Evolutionary conservation across 768 basidiomycete genomes (phyloP), one percentile per base, ranked within the genome.

Genomic region (Trametes gibbosa): DNA sequence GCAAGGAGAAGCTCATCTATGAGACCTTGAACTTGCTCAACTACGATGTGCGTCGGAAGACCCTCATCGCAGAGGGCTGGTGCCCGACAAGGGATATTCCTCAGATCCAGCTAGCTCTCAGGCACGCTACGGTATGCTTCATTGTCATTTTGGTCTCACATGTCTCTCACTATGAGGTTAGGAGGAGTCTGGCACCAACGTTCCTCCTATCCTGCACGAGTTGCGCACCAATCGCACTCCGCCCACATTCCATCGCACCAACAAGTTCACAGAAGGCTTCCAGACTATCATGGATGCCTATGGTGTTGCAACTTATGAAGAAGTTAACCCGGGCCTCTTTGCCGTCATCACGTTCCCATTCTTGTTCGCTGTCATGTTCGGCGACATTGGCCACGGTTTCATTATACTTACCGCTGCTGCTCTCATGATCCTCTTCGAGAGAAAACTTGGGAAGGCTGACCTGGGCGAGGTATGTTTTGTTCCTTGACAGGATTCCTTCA

Each of bases 301-400:
- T 69, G 97, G 96, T 68, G 86, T 92, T 51, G 91, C 94, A 14
- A 86, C 84, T 1, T 98, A 99, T 71, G 92, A 98, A 71, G 97
- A 99, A 74, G 86, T 95, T 71, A 98, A 98, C 71, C 96, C 97
- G 19, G 97, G 95, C 53, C 75, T 98, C 27, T 96, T 96, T 73
- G 93, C 92, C 0, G 78, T 92, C 65, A 77, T 90, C 65, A 97
- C 95, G 1, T 97, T 97, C 85, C 97, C 97, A 0, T 98, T 99
- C 85, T 75, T 99, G 65, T 99, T 98, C 68, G 96, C 94, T 5
- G 92, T 99, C 76, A 99, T 99, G 97, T 99, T 99, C 70, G 97
- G 97, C 68, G 97, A 99, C 74, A 91, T 98, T 69, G 97, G 97
- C 3, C 97, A 99, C 74, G 97, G 94, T 29, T 77, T 84, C 60